These are phyloP conservation scores for Adansonia gregorii DNA, from an alignment of 441 rosid genomes.

Conservation along the genomic window DNA sequence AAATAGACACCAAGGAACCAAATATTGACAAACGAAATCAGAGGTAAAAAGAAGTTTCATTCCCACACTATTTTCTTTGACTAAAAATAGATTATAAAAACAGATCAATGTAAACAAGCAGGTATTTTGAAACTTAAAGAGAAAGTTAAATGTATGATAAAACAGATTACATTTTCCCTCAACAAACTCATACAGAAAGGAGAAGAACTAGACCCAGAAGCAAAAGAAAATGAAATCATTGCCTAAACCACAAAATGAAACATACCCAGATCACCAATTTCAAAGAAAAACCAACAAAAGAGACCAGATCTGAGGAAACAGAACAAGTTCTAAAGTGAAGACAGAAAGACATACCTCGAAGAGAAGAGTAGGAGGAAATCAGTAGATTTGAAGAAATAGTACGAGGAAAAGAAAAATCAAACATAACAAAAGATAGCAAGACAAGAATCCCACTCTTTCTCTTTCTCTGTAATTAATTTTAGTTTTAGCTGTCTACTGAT, in stretches of 20 bases:
- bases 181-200: too few relatives aligned
- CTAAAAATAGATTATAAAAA: slow-evolving; percentile 14
- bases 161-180: background rate
- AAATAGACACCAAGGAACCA: slow-evolving; percentile 17
- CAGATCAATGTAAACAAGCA: slow-evolving; percentile 28
- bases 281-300: slow-evolving; percentile 29
- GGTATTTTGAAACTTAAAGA: slow-evolving; percentile 19
- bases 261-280: slow-evolving; percentile 39
- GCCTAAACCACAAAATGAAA: slow-evolving; percentile 3
- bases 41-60: slow-evolving; percentile 5
- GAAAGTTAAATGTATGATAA: background rate
- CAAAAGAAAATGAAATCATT: slow-evolving; percentile 26
- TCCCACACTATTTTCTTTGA: slow-evolving; percentile 19
- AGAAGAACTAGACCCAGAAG: background rate
- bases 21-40: slow-evolving; percentile 28
- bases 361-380: slow-evolving; percentile 20
- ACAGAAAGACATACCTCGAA: slow-evolving; percentile 7
- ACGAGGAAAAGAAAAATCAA: slow-evolving; percentile 21
- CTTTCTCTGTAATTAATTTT: background rate
- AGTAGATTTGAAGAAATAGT: slow-evolving; percentile 40
- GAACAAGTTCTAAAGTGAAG: slow-evolving; percentile 5
- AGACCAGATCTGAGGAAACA: slow-evolving; percentile 45
- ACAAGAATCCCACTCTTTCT: slow-evolving; percentile 21
- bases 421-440: background rate
- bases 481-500: too few relatives aligned